Percentiles rank a stretch among this genome's conserved stretches.
Evolutionary conservation across 371 early-diverging fungal genomes (phyloP).

Genomic region (Gilbertella persicaria): DNA sequence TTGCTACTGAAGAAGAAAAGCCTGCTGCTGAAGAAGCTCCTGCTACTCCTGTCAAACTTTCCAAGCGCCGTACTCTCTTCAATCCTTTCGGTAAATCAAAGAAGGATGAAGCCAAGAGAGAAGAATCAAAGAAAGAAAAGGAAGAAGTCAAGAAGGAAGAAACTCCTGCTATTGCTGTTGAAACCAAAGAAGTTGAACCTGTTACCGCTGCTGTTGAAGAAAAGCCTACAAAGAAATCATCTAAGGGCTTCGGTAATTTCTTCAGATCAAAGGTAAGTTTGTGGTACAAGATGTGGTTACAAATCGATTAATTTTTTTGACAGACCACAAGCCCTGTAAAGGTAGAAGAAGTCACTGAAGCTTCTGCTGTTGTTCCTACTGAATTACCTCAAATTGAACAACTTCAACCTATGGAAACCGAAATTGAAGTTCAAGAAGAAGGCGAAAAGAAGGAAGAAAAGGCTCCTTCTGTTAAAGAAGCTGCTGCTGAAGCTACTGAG

Average conservation of each 20-base stretch:
- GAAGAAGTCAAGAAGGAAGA: conserved; percentile 20
- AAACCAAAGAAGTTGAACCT: conserved; percentile 1
- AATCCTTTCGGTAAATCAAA: conserved; percentile 33
- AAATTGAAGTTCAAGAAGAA: conserved; percentile 9
- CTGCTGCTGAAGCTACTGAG: conserved; percentile 8
- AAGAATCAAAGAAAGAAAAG: conserved; percentile 7
- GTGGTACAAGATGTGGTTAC: no score
- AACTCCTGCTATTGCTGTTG: background rate
- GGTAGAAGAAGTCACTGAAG: conserved; percentile 5
- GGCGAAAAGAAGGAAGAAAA: conserved; percentile 8
- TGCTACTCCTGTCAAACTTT: background rate
- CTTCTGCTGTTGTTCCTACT: conserved; percentile 9
- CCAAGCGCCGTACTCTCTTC: conserved; percentile 33
- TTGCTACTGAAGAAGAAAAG: background rate
- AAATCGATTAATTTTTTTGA: conserved; percentile 4
- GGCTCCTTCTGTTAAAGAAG: conserved; percentile 5
- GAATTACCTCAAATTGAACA: conserved; percentile 27
- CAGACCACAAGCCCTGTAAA: conserved; percentile 15
- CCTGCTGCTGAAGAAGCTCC: background rate
- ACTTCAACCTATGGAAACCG: conserved; percentile 28
- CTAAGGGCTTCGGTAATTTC: conserved; percentile 19
- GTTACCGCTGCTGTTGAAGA: conserved; percentile 6
- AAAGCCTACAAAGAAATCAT: conserved; percentile 28
- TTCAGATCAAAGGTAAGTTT: conserved; percentile 33
- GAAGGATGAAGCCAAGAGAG: conserved; percentile 19